Conservation (phyloP, 345 rosid genomes). For the Eucalyptus paniculata region DNA sequence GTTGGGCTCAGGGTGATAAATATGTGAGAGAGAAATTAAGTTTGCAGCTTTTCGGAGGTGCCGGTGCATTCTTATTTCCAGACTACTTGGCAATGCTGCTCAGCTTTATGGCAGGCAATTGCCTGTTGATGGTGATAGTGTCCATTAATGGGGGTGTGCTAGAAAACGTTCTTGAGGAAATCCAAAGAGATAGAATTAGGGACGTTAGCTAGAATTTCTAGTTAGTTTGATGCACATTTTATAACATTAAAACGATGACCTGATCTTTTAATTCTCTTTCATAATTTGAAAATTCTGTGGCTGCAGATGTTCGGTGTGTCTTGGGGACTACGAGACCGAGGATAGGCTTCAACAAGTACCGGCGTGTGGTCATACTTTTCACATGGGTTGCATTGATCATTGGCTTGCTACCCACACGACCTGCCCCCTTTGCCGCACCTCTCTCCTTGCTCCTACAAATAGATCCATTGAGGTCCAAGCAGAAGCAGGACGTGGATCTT, state of each 20-base stretch:
- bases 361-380: slow-evolving; percentile 76
- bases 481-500: slow-evolving; percentile 4
- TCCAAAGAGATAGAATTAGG: neutral
- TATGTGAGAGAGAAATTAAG: neutral
- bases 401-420: slow-evolving; percentile 83
- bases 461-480: neutral
- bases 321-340: slow-evolving; percentile 69
- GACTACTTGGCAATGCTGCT: neutral
- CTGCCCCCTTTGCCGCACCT: slow-evolving; percentile 84
- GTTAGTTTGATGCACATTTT: neutral
- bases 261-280: neutral
- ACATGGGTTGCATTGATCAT: slow-evolving; percentile 85
- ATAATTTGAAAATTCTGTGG: neutral
- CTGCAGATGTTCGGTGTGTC: slow-evolving; percentile 75
- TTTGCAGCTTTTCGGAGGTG: neutral
- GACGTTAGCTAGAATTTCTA: neutral
- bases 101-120: neutral
- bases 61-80: neutral
- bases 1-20: neutral
- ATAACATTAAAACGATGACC: neutral
- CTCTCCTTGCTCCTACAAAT: slow-evolving; percentile 42
- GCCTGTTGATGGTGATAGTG: neutral
- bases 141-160: neutral
- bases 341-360: slow-evolving; percentile 84
- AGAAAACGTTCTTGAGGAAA: neutral